phyloP scores from a whole-genome alignment of 805 yeast species.

The Pichia ethanolica region DNA sequence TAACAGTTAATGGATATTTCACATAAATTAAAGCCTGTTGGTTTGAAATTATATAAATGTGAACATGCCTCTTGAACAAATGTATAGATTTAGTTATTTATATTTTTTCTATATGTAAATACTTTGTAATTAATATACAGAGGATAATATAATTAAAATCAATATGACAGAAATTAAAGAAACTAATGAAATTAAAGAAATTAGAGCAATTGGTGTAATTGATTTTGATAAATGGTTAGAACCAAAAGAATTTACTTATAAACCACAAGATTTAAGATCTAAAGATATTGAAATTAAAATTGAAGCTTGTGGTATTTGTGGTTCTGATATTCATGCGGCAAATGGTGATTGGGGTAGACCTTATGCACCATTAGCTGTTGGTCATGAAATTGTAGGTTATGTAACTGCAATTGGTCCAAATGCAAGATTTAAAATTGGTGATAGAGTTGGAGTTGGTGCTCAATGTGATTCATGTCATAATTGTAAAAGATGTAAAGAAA shows the following conservation, averaged over 20 bases:
- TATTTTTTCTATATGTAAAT: too few species aligned
- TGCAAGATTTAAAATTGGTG: conserved; percentile 34
- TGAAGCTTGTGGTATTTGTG: conserved; percentile 42
- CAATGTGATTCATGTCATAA: conserved; percentile 31
- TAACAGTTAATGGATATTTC: too few species aligned
- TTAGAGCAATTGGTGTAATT: conserved; percentile 15
- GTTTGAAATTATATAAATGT: too few species aligned
- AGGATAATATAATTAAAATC: too few species aligned
- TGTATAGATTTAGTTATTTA: too few species aligned
- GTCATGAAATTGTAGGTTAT: conserved; percentile 42
- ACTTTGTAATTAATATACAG: too few species aligned
- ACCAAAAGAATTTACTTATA: conserved; percentile 15
- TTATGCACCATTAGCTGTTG: conserved; percentile 26
- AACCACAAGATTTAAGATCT: conserved; percentile 13
- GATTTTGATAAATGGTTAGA: conserved; percentile 14
- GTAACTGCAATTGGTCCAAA: conserved; percentile 33
- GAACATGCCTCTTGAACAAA: too few species aligned
- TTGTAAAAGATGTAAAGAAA: conserved; percentile 33
- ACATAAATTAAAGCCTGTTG: too few species aligned
- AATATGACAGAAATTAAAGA: too few species aligned
- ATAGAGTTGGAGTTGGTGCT: conserved; percentile 48
- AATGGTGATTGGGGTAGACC: conserved; percentile 23
- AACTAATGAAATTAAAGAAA: conserved; percentile 7
- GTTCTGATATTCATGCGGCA: conserved; percentile 42
- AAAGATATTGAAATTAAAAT: conserved; percentile 36